Evolutionary conservation across 164 flowering plant genomes (phyloP).

Genomic region (Tetrastigma voinierianum): DNA sequence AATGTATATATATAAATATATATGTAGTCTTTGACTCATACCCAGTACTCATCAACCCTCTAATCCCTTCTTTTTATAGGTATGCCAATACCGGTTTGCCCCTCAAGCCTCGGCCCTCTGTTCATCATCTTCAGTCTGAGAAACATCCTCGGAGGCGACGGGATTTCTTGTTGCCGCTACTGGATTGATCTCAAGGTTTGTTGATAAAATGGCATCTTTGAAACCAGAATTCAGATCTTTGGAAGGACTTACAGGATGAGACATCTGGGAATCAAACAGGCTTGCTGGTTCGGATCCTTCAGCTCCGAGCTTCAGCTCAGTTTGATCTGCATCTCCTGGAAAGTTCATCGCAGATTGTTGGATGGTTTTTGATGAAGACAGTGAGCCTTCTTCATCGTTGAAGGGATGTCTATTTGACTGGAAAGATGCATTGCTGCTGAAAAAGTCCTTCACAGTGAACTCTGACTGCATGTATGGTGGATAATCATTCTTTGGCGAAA

Average conservation of each 20-base stretch:
- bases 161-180: neutral
- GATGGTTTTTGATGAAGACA: slow-evolving; percentile 3
- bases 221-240: slow-evolving; percentile 1
- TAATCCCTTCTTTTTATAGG: neutral
- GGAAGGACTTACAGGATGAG: slow-evolving; percentile 4
- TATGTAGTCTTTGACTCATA: no score
- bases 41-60: no score
- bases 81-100: neutral
- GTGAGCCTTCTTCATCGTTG: slow-evolving; percentile 5
- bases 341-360: neutral
- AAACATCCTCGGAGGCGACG: neutral
- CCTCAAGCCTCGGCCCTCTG: slow-evolving; percentile 1
- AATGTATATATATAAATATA: neutral
- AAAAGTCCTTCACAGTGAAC: slow-evolving; percentile 5
- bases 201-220: slow-evolving; percentile 10
- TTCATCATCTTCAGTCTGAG: neutral
- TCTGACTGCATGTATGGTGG: neutral
- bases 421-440: slow-evolving; percentile 9
- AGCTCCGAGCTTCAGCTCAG: slow-evolving; percentile 9
- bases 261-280: neutral
- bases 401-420: neutral
- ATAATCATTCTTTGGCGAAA: slow-evolving; percentile 1
- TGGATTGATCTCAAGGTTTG: slow-evolving; percentile 9
- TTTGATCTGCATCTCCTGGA: slow-evolving; percentile 7
- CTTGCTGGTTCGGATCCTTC: slow-evolving; percentile 12